phyloP scores from a whole-genome alignment of 2,329 filamentous ascomycete species.

The Conoideocrella luteorostrata region DNA sequence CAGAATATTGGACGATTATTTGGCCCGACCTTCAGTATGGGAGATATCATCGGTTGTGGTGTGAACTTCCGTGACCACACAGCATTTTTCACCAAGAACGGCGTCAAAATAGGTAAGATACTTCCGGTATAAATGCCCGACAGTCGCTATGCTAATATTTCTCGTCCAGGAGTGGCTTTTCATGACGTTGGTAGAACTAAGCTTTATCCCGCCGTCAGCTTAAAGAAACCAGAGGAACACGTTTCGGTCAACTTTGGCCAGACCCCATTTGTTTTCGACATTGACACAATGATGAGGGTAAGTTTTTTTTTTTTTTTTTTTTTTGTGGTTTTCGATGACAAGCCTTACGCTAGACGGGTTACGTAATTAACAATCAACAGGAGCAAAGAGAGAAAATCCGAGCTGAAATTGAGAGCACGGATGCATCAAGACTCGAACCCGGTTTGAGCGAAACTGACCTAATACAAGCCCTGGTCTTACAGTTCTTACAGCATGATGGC shows the following conservation, averaged over 20 bases:
- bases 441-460: constrained; percentile 67
- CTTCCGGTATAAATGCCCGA: neutral
- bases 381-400: constrained; percentile 54
- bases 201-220: constrained; percentile 61
- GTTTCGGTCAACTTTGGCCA: constrained; percentile 62
- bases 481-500: constrained; percentile 90
- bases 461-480: constrained; percentile 72
- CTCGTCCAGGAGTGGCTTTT: constrained; percentile 58
- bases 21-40: constrained; percentile 47
- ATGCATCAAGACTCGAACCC: constrained; percentile 55
- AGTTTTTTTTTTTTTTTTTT: constrained; percentile 17
- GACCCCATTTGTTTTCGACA: constrained; percentile 81
- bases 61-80: constrained; percentile 58
- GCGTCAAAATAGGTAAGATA: constrained; percentile 44
- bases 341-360: neutral
- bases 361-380: constrained; percentile 28
- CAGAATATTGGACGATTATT: constrained; percentile 52
- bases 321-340: too few species aligned
- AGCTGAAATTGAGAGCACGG: constrained; percentile 51
- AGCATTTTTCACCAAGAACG: constrained; percentile 66
- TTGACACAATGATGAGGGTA: constrained; percentile 78
- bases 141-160: constrained; percentile 2
- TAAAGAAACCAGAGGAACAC: constrained; percentile 58
- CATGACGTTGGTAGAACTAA: constrained; percentile 55
- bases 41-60: constrained; percentile 58